Evolutionary conservation across 805 yeast species (phyloP), one percentile per base, ranked within the genome.

Genomic region (Starmerella bacillaris): DNA sequence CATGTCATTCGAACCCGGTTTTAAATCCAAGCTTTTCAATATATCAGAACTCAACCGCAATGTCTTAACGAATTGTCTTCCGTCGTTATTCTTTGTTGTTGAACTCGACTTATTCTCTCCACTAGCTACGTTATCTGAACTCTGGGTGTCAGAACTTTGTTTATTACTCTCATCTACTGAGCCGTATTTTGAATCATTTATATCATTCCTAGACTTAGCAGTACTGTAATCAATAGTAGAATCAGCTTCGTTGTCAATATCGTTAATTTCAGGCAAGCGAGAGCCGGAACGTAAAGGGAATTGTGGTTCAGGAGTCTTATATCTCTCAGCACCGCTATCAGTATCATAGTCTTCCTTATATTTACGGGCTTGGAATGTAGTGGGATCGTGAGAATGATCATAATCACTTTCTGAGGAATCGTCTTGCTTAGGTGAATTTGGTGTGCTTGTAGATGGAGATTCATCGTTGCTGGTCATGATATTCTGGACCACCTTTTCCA

Each of bases 21-120:
- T 70, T 44, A 89, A 64, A 36, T 76, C 69, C 49, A 89, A 65
- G 35, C 70, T 67, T 44, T 70, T 70, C 43, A 89, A 62, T 57
- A 84, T 95, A 33, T 86, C 95, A 2, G 92, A 78, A 0, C 96
- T 83, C 34, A 89, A 64, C 49, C 98, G 67, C 35, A 89, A 63
- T 0, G 96, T 86, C 51, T 82, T 84, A 53, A 83, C 89, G 52
- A 29, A 29, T 14, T 29, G 18, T 7, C 32, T 21, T 18, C 29
- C 14, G 14, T 6, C 14, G n/a, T 7, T 8, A 12, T 15, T 6
- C 29, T 26, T 18, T 15, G 7, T 26, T 11, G 7, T 18, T 5
- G 7, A 7, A 11, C 14, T 7, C 5, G 7, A 15, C n/a, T 22
- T 22, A 11, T 15, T 18, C 29, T 26, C 29, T 12, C 5, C 29